These are phyloP conservation scores for Suillus ampliporus DNA, from an alignment of 768 basidiomycete genomes.

Conservation along the genomic window DNA sequence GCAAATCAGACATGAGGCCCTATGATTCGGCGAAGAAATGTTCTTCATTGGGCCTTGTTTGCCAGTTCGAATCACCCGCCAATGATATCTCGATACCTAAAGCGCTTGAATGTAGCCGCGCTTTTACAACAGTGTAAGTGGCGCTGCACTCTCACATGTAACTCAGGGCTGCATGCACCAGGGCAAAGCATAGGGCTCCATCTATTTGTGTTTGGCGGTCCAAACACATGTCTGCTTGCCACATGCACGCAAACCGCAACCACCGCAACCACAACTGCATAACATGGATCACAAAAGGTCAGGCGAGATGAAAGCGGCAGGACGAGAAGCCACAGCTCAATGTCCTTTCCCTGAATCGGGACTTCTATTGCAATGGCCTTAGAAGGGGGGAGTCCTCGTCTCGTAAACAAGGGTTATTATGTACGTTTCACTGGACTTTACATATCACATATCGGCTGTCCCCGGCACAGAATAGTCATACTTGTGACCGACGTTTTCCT, in stretches of 20 bases:
- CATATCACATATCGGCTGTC: not conserved
- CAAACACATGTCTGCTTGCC: not conserved
- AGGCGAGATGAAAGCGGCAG: not conserved
- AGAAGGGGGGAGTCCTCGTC: not conserved
- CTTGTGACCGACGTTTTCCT: not conserved
- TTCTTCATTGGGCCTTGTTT: not conserved
- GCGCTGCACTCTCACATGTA: not conserved
- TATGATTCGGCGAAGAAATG: not conserved
- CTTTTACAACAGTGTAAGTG: constrained; percentile 1
- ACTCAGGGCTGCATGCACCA: not conserved
- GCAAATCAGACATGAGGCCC: not conserved
- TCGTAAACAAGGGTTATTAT: not conserved
- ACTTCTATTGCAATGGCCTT: not conserved
- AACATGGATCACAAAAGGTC: not conserved
- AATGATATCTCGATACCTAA: not conserved
- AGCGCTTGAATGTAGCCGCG: not conserved
- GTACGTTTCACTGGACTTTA: not conserved
- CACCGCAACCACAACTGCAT: not conserved
- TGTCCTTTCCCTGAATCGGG: not conserved
- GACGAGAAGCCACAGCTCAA: not conserved
- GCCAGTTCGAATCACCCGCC: not conserved
- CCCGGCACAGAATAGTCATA: not conserved
- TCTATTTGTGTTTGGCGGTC: not conserved
- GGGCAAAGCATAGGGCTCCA: not conserved
- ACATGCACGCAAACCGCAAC: too few species aligned